phyloP scores from a whole-genome alignment of 177 flowering plant genomes.

The Vitis hybrid region DNA sequence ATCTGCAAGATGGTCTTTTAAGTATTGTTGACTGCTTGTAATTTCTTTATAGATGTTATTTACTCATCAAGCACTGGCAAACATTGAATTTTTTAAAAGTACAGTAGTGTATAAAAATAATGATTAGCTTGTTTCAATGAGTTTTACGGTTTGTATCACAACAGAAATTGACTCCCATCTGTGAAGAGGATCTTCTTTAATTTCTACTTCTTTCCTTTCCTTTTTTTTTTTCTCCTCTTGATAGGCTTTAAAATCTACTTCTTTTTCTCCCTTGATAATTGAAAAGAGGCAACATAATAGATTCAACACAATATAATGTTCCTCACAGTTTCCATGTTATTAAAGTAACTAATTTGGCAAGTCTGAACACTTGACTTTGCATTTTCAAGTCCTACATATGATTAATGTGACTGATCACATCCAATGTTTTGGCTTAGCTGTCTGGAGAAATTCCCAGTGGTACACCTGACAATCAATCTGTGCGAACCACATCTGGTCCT shows the following conservation, averaged over 20 bases:
- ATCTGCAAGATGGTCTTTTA: not conserved
- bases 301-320: too few relatives aligned
- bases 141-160: not conserved
- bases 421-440: constrained; percentile 39
- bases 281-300: too few relatives aligned
- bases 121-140: not conserved
- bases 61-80: too few relatives aligned
- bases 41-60: too few relatives aligned
- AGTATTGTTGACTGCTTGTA: not conserved
- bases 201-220: not conserved
- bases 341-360: not conserved
- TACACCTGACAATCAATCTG: constrained; percentile 81
- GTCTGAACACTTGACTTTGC: not conserved
- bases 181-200: not conserved
- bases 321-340: not conserved
- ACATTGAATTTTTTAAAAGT: too few relatives aligned
- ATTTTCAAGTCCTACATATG: not conserved
- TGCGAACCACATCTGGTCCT: constrained; percentile 90
- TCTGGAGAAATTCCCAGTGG: constrained; percentile 91
- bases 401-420: not conserved
- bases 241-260: too few relatives aligned
- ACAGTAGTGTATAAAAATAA: too few relatives aligned
- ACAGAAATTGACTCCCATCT: not conserved
- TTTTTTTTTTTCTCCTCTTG: too few relatives aligned
- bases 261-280: too few relatives aligned